Evolutionary conservation across 2,329 filamentous ascomycete species (phyloP).

Genomic region (Xylaria sp.): DNA sequence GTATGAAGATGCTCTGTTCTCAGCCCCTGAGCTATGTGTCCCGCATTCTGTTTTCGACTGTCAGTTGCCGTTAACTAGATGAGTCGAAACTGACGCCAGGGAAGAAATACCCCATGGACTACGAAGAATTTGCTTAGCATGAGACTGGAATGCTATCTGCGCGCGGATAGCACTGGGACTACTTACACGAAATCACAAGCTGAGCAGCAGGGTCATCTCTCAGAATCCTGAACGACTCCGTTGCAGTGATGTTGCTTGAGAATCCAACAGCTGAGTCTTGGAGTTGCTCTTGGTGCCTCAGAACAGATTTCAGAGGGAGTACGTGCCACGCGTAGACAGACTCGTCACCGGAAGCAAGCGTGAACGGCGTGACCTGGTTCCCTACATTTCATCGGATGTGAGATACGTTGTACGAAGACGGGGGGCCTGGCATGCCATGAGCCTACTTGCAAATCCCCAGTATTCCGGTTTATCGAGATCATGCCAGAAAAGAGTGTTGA

Average conservation of each 20-base stretch:
- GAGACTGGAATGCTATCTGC: neutral
- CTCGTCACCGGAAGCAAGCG: conserved; percentile 70
- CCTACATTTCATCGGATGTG: conserved; percentile 40
- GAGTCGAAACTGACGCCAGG: neutral
- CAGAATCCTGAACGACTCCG: conserved; percentile 56
- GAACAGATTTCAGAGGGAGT: conserved; percentile 71
- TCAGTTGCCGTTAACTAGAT: conserved; percentile 32
- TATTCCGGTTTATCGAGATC: conserved; percentile 70
- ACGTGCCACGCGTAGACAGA: conserved; percentile 87
- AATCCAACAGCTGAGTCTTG: conserved; percentile 46
- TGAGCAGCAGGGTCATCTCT: conserved; percentile 57
- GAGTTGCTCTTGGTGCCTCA: conserved; percentile 62
- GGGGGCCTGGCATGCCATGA: conserved; percentile 11
- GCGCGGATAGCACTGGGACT: too few relatives aligned
- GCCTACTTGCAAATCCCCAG: conserved; percentile 78
- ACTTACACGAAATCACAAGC: conserved; percentile 59
- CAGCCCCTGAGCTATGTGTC: conserved; percentile 72
- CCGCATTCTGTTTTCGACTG: conserved; percentile 64
- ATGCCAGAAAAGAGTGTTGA: conserved; percentile 67
- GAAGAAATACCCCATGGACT: conserved; percentile 59
- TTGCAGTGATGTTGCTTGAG: conserved; percentile 48
- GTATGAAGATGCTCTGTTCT: conserved; percentile 74
- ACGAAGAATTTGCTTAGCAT: neutral
- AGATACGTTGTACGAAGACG: conserved; percentile 8
- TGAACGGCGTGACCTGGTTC: conserved; percentile 85